phyloP scores from a whole-genome alignment of 2,329 filamentous ascomycete species.

The Botrytis fabae region DNA sequence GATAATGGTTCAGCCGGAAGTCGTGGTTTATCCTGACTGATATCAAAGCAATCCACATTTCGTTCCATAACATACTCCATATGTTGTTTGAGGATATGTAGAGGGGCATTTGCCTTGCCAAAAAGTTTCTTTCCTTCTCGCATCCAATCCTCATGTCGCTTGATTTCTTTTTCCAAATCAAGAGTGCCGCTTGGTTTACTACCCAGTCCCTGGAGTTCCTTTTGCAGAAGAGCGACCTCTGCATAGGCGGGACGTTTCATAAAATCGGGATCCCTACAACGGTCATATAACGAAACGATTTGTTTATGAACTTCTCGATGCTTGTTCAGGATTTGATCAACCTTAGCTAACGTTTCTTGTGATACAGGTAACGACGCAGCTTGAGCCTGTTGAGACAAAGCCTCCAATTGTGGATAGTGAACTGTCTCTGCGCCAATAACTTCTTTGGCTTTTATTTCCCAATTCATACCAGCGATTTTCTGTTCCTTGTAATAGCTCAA shows the following conservation, averaged over 20 bases:
- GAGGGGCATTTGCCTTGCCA: slow-evolving; percentile 93
- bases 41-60: slow-evolving; percentile 89
- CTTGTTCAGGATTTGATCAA: slow-evolving; percentile 92
- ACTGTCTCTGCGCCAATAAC: slow-evolving; percentile 88
- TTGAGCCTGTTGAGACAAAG: slow-evolving; percentile 78
- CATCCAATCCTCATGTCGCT: slow-evolving; percentile 99
- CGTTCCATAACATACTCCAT: slow-evolving; percentile 91
- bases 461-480: slow-evolving; percentile 73
- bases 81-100: slow-evolving; percentile 92
- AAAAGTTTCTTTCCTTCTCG: slow-evolving; percentile 95
- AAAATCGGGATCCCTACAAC: slow-evolving; percentile 73
- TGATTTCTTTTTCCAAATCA: slow-evolving; percentile 91
- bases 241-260: slow-evolving; percentile 80
- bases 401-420: slow-evolving; percentile 92
- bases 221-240: slow-evolving; percentile 59
- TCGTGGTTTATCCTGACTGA: slow-evolving; percentile 78
- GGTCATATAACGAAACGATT: slow-evolving; percentile 78
- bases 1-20: slow-evolving; percentile 91
- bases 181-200: slow-evolving; percentile 89
- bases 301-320: slow-evolving; percentile 91
- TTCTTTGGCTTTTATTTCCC: slow-evolving; percentile 92
- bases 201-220: slow-evolving; percentile 82
- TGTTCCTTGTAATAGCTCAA: slow-evolving; percentile 75
- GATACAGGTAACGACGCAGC: slow-evolving; percentile 74
- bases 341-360: slow-evolving; percentile 72